Evolutionary conservation across 164 flowering plant species (phyloP), one percentile per base, ranked within the genome.

Genomic region (Vitis riparia): DNA sequence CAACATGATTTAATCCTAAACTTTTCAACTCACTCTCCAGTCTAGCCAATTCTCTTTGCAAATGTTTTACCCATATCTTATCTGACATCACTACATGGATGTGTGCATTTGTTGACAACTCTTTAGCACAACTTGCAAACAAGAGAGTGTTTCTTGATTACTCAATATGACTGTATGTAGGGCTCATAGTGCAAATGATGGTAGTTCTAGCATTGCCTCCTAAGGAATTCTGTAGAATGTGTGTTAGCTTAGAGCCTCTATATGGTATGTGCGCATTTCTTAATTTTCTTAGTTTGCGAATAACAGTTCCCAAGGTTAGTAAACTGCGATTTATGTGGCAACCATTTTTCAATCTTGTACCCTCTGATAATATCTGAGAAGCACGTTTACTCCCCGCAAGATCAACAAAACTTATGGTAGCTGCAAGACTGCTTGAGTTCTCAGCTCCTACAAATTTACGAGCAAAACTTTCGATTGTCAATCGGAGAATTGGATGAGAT

Each of bases 331-430:
- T 96, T 57, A 92, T 93, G 83, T 96, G 99, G 75, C 89, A 86
- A 50, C 99, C 99, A 86, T 96, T 98, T 84, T 90, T 96, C 75
- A 93, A 75, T 78, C 98, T 88, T 64, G 89, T 65, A 66, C 98
- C 97, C 44, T 87, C 94, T 67, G 94, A 85, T 66, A 81, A 62
- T 72, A 97, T 80, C 79, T 93, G 99, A 75, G 98, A 91, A 57
- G 97, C 95, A 68, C 98, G 97, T 75, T 96, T 97, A 79, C 99
- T 96, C 17, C 99, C 99, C 1, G 99, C 97, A 70, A 96, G 89
- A 86, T 96, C 99, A 73, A 96, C 93, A 81, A 96, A 96, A 76
- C 89, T 88, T 95, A 96, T 95, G 69, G 79, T 72, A 61, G 99
- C 99, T 55, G 86, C 17, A 53, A 96, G 94, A 55, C 87, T 80